These are phyloP conservation scores for Sequoia sempervirens DNA, from an alignment of 75 land plant species.

Conservation along the genomic window DNA sequence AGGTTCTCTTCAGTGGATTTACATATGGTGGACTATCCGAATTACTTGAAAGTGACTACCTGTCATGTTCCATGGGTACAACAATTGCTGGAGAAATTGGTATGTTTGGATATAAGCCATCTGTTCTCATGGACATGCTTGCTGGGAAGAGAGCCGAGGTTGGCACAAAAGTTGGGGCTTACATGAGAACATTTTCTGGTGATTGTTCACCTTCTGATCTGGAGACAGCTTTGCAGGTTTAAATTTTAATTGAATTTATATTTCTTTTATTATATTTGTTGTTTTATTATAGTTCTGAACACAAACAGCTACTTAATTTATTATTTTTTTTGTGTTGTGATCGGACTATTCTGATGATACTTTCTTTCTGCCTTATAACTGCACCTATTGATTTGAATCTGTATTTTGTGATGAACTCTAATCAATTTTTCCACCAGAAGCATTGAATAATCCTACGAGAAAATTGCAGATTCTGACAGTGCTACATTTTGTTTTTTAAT, in stretches of 20 bases:
- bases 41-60: slow-evolving; percentile 78
- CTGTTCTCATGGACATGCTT: slow-evolving; percentile 87
- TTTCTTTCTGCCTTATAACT: neutral
- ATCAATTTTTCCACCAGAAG: neutral
- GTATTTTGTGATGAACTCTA: neutral
- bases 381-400: neutral
- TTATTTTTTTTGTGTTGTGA: neutral
- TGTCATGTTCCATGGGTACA: slow-evolving; percentile 94
- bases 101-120: slow-evolving; percentile 89
- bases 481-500: neutral
- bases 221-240: slow-evolving; percentile 94
- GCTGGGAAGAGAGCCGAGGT: slow-evolving; percentile 99
- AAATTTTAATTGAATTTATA: slow-evolving; percentile 12
- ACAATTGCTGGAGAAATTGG: slow-evolving; percentile 98
- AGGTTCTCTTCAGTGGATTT: slow-evolving; percentile 87
- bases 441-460: neutral
- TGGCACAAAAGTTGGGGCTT: slow-evolving; percentile 87
- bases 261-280: neutral
- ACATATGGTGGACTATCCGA: slow-evolving; percentile 97
- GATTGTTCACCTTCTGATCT: slow-evolving; percentile 97
- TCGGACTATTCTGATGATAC: neutral
- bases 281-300: neutral
- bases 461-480: neutral
- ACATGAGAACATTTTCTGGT: slow-evolving; percentile 96
- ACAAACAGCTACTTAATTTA: neutral